These are phyloP conservation scores for Cercospora sesami DNA, from an alignment of 2,329 filamentous ascomycete species.

Conservation along the genomic window DNA sequence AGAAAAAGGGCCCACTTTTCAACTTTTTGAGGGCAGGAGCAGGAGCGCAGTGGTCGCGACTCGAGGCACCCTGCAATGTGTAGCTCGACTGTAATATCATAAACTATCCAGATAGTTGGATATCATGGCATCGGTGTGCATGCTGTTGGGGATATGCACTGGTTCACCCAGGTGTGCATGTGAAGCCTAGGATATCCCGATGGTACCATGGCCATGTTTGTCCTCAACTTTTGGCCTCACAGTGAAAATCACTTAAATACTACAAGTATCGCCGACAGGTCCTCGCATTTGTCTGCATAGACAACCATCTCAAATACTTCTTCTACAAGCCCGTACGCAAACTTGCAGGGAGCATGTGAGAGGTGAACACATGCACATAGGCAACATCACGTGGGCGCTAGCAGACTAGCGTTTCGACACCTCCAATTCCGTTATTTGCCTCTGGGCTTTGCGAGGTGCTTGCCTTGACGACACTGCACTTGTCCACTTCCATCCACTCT, in stretches of 20 bases:
- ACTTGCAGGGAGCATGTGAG: neutral
- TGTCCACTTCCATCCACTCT: neutral
- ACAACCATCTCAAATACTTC: neutral
- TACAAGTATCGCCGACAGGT: neutral
- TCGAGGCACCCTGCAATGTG: neutral
- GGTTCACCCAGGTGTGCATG: neutral
- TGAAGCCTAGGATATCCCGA: neutral
- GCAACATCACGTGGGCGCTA: neutral
- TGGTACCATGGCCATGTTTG: neutral
- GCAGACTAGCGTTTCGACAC: conserved; percentile 6
- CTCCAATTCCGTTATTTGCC: conserved; percentile 7
- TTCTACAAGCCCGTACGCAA: neutral
- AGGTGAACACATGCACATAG: neutral
- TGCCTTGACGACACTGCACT: neutral
- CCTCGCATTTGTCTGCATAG: neutral
- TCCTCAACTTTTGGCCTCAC: neutral
- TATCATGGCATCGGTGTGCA: neutral
- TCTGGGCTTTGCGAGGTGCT: neutral
- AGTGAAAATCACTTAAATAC: neutral
- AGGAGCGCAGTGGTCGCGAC: neutral
- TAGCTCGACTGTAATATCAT: neutral
- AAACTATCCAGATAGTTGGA: neutral
- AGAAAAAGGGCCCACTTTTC: neutral
- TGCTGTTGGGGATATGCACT: neutral
- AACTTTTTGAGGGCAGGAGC: neutral